Evolutionary conservation across 345 rosid species (phyloP).

Genomic region (Moricandia moricandioides): DNA sequence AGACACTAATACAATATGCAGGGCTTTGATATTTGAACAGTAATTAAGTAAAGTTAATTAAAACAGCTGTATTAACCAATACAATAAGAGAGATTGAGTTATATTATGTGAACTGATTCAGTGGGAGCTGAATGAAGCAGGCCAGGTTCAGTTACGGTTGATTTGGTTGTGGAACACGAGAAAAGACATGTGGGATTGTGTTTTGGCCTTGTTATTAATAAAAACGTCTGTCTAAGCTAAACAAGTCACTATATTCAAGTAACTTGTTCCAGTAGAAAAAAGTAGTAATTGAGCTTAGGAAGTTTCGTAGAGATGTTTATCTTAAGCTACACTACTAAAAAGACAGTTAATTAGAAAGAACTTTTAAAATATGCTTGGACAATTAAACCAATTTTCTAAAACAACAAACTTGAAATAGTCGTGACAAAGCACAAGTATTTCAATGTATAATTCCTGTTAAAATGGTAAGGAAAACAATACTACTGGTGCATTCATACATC

Average conservation of each 20-base stretch:
- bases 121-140: conserved; percentile 15
- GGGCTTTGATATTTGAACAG: neutral
- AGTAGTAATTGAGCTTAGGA: neutral
- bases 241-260: conserved; percentile 7
- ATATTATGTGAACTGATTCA: conserved; percentile 8
- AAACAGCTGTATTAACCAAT: neutral
- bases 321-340: neutral
- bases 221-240: neutral
- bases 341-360: no score
- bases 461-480: neutral
- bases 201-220: conserved; percentile 5
- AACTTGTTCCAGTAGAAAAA: neutral
- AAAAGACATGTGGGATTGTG: conserved; percentile 38
- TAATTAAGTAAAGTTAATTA: neutral
- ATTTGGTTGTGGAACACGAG: conserved; percentile 32
- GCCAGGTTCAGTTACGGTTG: conserved; percentile 33
- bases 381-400: neutral
- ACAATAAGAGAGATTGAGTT: neutral
- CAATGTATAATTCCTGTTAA: neutral
- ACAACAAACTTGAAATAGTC: neutral
- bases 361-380: neutral
- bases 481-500: neutral
- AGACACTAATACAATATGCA: neutral
- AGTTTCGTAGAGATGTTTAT: conserved; percentile 3
- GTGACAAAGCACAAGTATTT: neutral